Evolutionary conservation across 108 stramenopile genomes (phyloP).

Genomic region (Stephanodiscus minutulus): DNA sequence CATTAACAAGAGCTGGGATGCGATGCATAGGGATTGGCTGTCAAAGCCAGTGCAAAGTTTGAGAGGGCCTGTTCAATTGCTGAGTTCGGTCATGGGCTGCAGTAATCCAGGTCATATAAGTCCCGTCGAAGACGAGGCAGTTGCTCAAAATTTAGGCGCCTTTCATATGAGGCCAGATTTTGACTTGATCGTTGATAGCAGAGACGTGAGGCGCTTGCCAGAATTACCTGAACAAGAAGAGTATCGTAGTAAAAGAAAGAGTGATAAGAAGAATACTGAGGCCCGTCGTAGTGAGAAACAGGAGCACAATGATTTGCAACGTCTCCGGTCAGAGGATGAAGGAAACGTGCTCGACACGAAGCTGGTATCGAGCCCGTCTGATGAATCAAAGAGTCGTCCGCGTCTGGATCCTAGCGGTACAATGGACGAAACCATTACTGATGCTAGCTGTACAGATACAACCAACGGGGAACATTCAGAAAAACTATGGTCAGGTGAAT

Average conservation of each 20-base stretch:
- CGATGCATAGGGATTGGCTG: slow-evolving; percentile 80
- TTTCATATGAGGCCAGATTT: slow-evolving; percentile 22
- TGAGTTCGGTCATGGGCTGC: slow-evolving; percentile 75
- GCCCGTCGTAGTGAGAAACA: background rate
- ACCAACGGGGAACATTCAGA: slow-evolving; percentile 13
- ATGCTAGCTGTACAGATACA: slow-evolving; percentile 5
- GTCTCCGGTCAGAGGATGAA: background rate
- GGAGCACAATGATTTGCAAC: background rate
- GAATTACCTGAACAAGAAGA: background rate
- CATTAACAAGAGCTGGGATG: slow-evolving; percentile 82
- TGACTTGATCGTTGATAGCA: slow-evolving; percentile 12
- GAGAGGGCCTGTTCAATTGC: slow-evolving; percentile 63
- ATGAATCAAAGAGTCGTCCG: slow-evolving; percentile 16
- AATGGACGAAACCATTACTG: slow-evolving; percentile 8
- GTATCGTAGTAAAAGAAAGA: slow-evolving; percentile 1
- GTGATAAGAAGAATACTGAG: background rate
- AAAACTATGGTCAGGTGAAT: slow-evolving; percentile 14
- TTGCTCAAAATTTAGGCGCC: slow-evolving; percentile 4
- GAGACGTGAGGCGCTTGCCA: background rate
- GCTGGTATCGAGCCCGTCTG: slow-evolving; percentile 7
- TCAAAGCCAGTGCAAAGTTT: slow-evolving; percentile 66
- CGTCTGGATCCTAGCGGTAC: background rate
- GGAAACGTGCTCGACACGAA: background rate
- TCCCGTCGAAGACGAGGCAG: slow-evolving; percentile 22
- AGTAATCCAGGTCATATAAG: slow-evolving; percentile 45